A percentile compares a stretch with the other conserved stretches of the same genome.
Conservation (phyloP, 805 yeast species). For the Ogataea nakhonphanomensis region DNA sequence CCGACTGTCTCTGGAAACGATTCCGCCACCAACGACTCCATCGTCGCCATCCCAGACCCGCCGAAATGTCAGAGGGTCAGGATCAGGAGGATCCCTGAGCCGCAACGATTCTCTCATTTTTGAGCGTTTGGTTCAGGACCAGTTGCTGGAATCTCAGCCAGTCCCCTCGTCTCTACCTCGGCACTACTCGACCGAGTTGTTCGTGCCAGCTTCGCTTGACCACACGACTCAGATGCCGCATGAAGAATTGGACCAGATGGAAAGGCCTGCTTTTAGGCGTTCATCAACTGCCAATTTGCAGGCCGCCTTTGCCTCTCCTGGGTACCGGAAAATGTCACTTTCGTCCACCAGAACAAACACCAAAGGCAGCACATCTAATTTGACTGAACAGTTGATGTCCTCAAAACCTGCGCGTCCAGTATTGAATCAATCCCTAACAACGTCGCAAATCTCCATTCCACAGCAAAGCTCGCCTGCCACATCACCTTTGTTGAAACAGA, state of each 20-base stretch:
- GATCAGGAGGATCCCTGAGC: slow-evolving; percentile 10
- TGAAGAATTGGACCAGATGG: slow-evolving; percentile 35
- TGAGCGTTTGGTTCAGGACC: slow-evolving; percentile 66
- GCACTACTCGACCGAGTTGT: slow-evolving; percentile 46
- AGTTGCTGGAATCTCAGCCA: slow-evolving; percentile 33
- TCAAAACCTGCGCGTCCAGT: slow-evolving; percentile 19
- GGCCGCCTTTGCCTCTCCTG: slow-evolving; percentile 29
- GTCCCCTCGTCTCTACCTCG: slow-evolving; percentile 32
- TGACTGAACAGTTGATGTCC: slow-evolving; percentile 26
- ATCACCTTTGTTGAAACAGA: slow-evolving; percentile 28
- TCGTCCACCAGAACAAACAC: slow-evolving; percentile 20
- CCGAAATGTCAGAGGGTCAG: background rate
- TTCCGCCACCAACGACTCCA: slow-evolving; percentile 6
- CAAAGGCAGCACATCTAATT: slow-evolving; percentile 24
- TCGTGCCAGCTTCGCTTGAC: slow-evolving; percentile 55
- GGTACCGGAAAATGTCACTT: slow-evolving; percentile 17
- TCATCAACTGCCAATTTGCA: slow-evolving; percentile 51
- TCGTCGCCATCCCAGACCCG: slow-evolving; percentile 3
- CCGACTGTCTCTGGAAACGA: slow-evolving; percentile 18
- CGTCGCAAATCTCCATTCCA: slow-evolving; percentile 10
- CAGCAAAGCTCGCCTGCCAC: slow-evolving; percentile 35
- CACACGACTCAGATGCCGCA: slow-evolving; percentile 42
- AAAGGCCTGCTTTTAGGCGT: slow-evolving; percentile 48
- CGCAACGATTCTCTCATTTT: slow-evolving; percentile 49
- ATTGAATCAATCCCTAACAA: slow-evolving; percentile 9